Percentiles rank a stretch among this genome's conserved stretches.
These are phyloP conservation scores for Diaporthe helianthi DNA, from an alignment of 2,329 filamentous ascomycete species.

Conservation along the genomic window DNA sequence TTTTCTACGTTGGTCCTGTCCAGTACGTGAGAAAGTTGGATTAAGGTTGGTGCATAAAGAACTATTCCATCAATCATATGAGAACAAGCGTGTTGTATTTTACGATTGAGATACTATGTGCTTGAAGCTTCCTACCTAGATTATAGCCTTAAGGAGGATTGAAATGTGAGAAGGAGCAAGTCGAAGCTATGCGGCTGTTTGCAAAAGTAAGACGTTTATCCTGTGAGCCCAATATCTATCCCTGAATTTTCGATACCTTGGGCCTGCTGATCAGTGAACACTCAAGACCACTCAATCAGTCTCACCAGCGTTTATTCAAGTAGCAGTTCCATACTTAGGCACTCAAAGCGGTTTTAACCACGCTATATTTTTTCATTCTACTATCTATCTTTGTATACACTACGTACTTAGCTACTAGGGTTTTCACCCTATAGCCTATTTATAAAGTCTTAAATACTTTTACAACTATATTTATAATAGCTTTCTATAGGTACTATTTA, in stretches of 20 bases:
- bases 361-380: too few relatives aligned
- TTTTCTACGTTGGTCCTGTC: background rate
- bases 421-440: too few relatives aligned
- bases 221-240: background rate
- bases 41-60: background rate
- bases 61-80: background rate
- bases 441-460: too few relatives aligned
- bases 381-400: too few relatives aligned
- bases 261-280: too few relatives aligned
- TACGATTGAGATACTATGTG: background rate
- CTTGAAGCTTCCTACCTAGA: background rate
- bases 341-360: too few relatives aligned
- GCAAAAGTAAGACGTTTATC: background rate
- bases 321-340: background rate
- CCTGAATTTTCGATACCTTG: too few relatives aligned
- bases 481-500: too few relatives aligned
- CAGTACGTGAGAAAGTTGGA: slow-evolving; percentile 18
- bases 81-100: background rate
- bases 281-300: background rate
- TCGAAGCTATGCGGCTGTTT: background rate
- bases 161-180: background rate
- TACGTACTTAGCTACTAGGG: too few relatives aligned
- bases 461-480: too few relatives aligned
- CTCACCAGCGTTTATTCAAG: background rate
- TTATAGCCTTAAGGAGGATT: background rate